Base-by-base conservation (phyloP, 176 grass and related monocot genomes). In the Aegilops longissima region DNA sequence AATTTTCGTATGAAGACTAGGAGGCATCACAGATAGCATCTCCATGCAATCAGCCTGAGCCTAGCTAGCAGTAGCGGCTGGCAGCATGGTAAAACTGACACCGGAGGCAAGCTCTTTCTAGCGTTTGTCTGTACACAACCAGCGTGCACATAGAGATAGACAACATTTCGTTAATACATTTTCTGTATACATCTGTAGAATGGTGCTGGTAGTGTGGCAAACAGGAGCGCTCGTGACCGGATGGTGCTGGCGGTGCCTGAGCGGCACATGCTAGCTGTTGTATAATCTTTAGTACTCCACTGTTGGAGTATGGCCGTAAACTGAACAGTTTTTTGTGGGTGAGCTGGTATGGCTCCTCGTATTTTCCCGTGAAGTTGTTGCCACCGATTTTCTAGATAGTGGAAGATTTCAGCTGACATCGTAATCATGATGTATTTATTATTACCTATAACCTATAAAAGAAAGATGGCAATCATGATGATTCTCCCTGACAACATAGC, bases 81-180 rank as follows among this genome's bases (percentile, higher is more conserved):
- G 56, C 56, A 76, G 8, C 82, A 35, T 65, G 39, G 82, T 17
- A 35, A 35, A 51, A 64, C 56, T 34, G 36, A 84, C 54, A 39
- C 73, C 10, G 5, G 24, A 71, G 82, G n/a, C 47, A 83, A 34
- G 58, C 20, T 74, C 1, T 75, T 44, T 20, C 25, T 42, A 68
- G 68, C 76, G 12, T 67, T 6, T 87, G n/a, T 67, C 10, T 91
- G 85, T 84, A 91, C 69, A 81, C 76, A 84, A 87, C 70, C 78
- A 80, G 78, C 13, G 12, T 84, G 84, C 56, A 54, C 45, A 87
- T 84, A 74, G 35, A 62, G 35, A 62, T 80, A 91, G 70, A 70
- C 27, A 8, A 74, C 16, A 29, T 80, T 73, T 38, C 16, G 4
- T 56, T 40, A 20, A 76, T 77, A 61, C 45, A 61, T 67, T 61